Evolutionary conservation across 768 basidiomycete species (phyloP), one percentile per base, ranked within the genome.

Genomic region (Brasilioporus rufonigricans): DNA sequence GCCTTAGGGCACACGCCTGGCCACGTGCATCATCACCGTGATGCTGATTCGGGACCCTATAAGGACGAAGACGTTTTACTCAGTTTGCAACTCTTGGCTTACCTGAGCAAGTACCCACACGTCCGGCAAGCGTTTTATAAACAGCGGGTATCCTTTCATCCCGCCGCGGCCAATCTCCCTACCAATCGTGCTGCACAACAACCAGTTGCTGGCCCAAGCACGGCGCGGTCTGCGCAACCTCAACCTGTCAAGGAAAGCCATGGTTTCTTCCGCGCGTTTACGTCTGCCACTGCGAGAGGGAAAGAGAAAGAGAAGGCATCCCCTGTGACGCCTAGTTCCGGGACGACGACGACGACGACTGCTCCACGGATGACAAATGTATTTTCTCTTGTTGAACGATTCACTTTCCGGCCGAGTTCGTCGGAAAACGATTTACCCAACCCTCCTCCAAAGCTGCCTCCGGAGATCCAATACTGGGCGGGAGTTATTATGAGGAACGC

Each of bases 401-500:
- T 97, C 74, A 99, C 96, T 0, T 97, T 93, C 77, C 84, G 93
- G 49, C 93, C 95, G 0, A 90, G 89, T 49, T 84, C 90, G 11
- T 82, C 85, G 1, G 93, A 95, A 65, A 81, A 80, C 19, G 84
- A 87, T 58, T 74, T 87, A 50, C 82, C 82, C 6, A 84, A 83
- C 50, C 83, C 85, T 0, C 86, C 83, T 5, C 86, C 88, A 4
- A 78, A 84, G 45, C 74, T 94, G 8, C 93, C 94, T 0, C 77
- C 80, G 11, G 96, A 98, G 69, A 96, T 99, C 23, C 93, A 97
- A 71, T 97, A 98, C 64, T 98, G 97, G 97, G 97, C 96, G 0
- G 93, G 94, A 3, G 96, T 98, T n/a, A 97, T 98, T 65, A 99
- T 98, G 97, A 82, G 97, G 49, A 99, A 99, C 70, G 97, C 97